phyloP scores from a whole-genome alignment of 148 eudicot genomes.

The Beta vulgaris region DNA sequence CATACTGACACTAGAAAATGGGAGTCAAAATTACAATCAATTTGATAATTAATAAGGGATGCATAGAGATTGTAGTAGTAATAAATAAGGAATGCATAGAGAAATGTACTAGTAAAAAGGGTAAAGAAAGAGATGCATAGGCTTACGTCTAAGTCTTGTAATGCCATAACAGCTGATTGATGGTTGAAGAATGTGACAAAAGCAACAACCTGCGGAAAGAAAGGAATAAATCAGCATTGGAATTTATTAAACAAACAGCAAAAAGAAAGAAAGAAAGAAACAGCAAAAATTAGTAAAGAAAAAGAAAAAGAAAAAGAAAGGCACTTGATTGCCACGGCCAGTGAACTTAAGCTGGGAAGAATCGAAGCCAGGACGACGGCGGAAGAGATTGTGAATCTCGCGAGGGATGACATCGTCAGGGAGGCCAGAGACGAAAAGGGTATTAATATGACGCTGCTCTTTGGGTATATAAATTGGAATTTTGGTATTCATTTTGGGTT shows the following conservation, averaged over 20 bases:
- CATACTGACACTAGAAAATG: not conserved
- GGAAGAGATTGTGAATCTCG: conserved; percentile 91
- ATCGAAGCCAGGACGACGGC: conserved; percentile 80
- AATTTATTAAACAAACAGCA: not conserved
- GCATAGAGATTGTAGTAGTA: too few species aligned
- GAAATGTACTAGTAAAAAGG: too few species aligned
- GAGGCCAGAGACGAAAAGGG: conserved; percentile 90
- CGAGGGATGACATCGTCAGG: conserved; percentile 85
- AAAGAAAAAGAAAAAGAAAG: not conserved
- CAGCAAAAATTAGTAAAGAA: not conserved
- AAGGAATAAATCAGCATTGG: not conserved
- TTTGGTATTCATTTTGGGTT: not conserved
- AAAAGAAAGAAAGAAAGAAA: not conserved
- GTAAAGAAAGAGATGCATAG: not conserved
- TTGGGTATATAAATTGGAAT: conserved; percentile 17
- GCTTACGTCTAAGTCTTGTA: conserved; percentile 67
- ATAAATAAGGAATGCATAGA: too few species aligned
- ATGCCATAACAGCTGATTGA: conserved; percentile 73
- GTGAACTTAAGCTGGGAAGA: conserved; percentile 88
- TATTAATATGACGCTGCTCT: conserved; percentile 46
- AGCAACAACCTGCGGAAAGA: conserved; percentile 74
- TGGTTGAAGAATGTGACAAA: conserved; percentile 88
- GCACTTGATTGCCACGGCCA: conserved; percentile 77
- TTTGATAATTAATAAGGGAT: too few species aligned
- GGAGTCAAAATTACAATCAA: not conserved